Base-by-base conservation (phyloP, 2,329 filamentous ascomycete species). In the Fusarium sacchari region DNA sequence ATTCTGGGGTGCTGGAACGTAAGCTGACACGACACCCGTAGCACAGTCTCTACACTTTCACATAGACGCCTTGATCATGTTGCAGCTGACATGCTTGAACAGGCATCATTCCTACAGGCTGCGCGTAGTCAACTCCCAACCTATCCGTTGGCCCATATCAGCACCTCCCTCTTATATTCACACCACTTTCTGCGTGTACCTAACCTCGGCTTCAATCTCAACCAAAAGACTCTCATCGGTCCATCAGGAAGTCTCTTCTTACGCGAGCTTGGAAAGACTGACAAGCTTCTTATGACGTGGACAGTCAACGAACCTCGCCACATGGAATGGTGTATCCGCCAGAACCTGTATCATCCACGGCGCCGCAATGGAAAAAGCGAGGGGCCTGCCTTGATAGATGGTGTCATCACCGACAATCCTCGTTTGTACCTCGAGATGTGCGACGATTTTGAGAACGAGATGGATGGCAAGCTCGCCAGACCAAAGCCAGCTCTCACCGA, bases 401-500 rank as follows among this genome's bases (percentile, higher is more conserved):
- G 94, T 2, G 92, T 97, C 9, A 91, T 97, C 60, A 97, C 95
- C 1, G 95, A 98, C 79, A 91, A 97, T 75, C 93, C 94, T 3
- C 88, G 88, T 79, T 82, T 88, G 73, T 96, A 91, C 78, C 79
- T 91, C 30, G 87, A 92, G 49, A 86, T 94, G 5, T 90, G 88
- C 70, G 78, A 85, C 52, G 76, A 82, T 47, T 80, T 72, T 58
- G 81, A 83, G 71, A 79, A 82, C 46, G 81, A 82, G 67, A 67
- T 79, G 49, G 81, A 82, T 42, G 80, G 76, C 9, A 76, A 68
- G 60, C 22, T 67, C 20, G 43, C 60, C 39, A 61, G 56, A 43
- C 58, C 63, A 39, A 39, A 58, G 37, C 60, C 53, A 26, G 56
- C 72, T 10, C 36, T 79, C 20, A 22, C 72, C 11, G 42, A 68